phyloP scores from a whole-genome alignment of 2,329 filamentous ascomycete genomes.

The Alternaria sp. region DNA sequence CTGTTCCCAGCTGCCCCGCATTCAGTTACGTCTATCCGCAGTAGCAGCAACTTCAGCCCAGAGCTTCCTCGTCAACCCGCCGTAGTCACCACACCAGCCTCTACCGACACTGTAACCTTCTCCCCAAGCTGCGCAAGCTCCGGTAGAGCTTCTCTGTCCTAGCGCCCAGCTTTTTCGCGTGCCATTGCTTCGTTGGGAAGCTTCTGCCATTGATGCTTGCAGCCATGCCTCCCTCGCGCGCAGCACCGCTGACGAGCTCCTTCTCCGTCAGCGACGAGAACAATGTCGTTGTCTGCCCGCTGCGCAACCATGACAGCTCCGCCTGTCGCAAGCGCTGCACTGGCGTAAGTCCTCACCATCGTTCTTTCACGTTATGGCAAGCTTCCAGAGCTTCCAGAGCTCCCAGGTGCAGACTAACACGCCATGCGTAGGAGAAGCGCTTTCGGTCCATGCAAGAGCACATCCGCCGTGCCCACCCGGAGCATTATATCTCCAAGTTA shows the following conservation, averaged over 20 bases:
- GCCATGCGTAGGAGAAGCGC: slow-evolving; percentile 76
- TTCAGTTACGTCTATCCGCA: slow-evolving; percentile 18
- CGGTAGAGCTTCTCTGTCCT: slow-evolving; percentile 1
- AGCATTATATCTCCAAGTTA: slow-evolving; percentile 97
- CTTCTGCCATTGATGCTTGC: slow-evolving; percentile 51
- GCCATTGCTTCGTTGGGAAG: slow-evolving; percentile 16
- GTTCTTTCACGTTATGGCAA: slow-evolving; percentile 13
- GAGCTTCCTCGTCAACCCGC: slow-evolving; percentile 7
- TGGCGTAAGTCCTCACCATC: slow-evolving; percentile 75
- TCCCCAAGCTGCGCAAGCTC: slow-evolving; percentile 13
- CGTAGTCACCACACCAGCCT: slow-evolving; percentile 10
- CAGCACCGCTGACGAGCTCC: slow-evolving; percentile 83
- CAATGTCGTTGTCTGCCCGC: slow-evolving; percentile 95
- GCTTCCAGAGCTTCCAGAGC: slow-evolving; percentile 6
- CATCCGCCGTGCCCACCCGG: slow-evolving; percentile 94
- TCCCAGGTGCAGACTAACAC: slow-evolving; percentile 33
- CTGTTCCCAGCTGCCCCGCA: slow-evolving; percentile 18
- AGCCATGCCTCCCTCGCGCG: slow-evolving; percentile 82
- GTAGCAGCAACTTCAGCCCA: slow-evolving; percentile 17
- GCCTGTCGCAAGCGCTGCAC: slow-evolving; percentile 97
- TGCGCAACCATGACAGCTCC: slow-evolving; percentile 95
- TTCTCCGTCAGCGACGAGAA: slow-evolving; percentile 92
- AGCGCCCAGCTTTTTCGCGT: slow-evolving; percentile 8
- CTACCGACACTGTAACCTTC: slow-evolving; percentile 4
- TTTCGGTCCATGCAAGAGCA: slow-evolving; percentile 99